A percentile compares a stretch with the other conserved stretches of the same genome.
Conservation (phyloP, 208 protist genomes). For the Balamuthia mandrillaris region DNA sequence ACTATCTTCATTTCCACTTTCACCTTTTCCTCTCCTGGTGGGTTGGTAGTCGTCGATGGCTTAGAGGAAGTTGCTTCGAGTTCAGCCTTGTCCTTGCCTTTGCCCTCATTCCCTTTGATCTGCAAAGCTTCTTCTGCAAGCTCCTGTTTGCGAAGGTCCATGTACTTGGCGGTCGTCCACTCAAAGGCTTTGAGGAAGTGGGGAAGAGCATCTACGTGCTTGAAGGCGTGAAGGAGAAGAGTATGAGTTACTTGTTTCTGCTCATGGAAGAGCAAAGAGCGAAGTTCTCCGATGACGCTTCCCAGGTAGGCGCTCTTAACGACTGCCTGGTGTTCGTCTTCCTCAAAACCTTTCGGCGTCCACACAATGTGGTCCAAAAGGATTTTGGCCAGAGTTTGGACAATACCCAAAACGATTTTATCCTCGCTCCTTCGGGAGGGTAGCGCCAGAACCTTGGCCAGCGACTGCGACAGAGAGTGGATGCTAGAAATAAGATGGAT, state of each 20-base stretch:
- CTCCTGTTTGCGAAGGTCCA: background rate
- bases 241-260: conserved; percentile 3
- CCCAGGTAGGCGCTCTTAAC: conserved; percentile 8
- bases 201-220: background rate
- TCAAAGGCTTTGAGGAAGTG: background rate
- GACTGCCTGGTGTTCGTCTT: background rate
- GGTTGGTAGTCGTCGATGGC: background rate
- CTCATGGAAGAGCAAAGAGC: conserved; percentile 36
- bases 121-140: background rate
- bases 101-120: background rate
- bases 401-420: background rate
- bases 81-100: conserved; percentile 13
- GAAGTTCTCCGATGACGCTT: conserved; percentile 30
- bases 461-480: conserved; percentile 13
- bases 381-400: background rate
- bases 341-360: background rate
- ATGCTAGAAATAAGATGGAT: conserved; percentile 38
- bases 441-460: conserved; percentile 6
- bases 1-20: background rate
- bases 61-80: background rate
- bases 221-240: conserved; percentile 31
- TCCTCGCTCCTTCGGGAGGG: background rate
- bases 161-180: background rate
- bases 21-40: background rate
- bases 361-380: conserved; percentile 13